Conservation (phyloP, 805 yeast genomes). For the Ogataea wickerhamii region DNA sequence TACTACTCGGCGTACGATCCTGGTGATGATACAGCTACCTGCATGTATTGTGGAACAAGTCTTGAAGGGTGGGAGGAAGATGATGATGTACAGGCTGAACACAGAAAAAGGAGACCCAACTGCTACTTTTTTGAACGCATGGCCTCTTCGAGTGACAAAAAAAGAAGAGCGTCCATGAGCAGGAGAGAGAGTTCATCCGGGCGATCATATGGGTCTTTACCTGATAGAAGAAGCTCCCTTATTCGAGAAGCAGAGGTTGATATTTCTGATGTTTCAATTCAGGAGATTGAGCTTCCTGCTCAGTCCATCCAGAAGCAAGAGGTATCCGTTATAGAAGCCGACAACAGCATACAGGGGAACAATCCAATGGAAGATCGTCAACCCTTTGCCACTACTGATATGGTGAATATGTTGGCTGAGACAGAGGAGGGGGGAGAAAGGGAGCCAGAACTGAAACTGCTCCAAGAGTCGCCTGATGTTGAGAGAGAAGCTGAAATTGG, state of each 20-base stretch:
- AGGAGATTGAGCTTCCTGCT: not conserved
- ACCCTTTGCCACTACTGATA: too few relatives aligned
- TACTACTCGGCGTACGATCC: slow-evolving; percentile 47
- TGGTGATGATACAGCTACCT: slow-evolving; percentile 54
- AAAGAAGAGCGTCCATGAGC: slow-evolving; percentile 39
- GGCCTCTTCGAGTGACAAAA: slow-evolving; percentile 5
- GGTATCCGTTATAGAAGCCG: too few relatives aligned
- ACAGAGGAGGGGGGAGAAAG: not conserved
- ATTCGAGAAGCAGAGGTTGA: slow-evolving; percentile 3
- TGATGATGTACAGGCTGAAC: slow-evolving; percentile 64
- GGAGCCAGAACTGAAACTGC: not conserved
- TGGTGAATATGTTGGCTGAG: too few relatives aligned
- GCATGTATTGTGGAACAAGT: slow-evolving; percentile 61
- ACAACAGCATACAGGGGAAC: too few relatives aligned
- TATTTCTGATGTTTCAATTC: slow-evolving; percentile 9
- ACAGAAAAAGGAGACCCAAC: slow-evolving; percentile 39
- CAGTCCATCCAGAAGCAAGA: not conserved
- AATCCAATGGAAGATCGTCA: too few relatives aligned
- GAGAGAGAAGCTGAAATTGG: not conserved
- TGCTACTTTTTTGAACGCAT: slow-evolving; percentile 37
- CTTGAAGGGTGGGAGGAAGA: slow-evolving; percentile 68
- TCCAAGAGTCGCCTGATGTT: not conserved
- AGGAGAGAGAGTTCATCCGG: slow-evolving; percentile 1
- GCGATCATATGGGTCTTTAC: slow-evolving; percentile 4
- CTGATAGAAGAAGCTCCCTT: slow-evolving; percentile 4